These are phyloP conservation scores for Arachis monticola DNA, from an alignment of 331 rosid genomes.

Conservation along the genomic window DNA sequence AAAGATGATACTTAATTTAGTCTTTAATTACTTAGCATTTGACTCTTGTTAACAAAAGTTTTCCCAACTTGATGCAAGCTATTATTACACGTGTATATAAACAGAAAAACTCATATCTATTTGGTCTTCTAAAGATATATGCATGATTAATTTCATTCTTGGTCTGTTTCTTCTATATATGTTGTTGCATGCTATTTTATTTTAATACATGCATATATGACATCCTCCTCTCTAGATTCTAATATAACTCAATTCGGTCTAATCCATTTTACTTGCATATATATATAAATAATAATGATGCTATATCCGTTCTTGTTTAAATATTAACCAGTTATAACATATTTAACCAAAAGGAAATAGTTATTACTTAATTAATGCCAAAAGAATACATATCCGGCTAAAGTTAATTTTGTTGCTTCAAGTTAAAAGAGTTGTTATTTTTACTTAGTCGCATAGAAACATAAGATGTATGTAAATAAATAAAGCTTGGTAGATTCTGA, in stretches of 20 bases:
- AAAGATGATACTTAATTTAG: no score
- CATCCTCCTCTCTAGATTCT: no score
- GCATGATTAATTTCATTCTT: background rate
- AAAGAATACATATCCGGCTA: background rate
- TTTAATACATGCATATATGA: no score
- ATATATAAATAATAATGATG: background rate
- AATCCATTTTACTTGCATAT: background rate
- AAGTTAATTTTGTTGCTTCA: conserved; percentile 11
- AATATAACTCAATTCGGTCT: no score
- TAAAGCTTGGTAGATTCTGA: conserved; percentile 32
- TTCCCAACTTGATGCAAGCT: background rate
- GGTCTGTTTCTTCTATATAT: no score
- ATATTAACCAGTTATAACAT: conserved; percentile 16
- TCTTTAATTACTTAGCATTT: no score
- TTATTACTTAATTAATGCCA: background rate
- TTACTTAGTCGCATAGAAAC: background rate
- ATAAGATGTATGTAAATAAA: background rate
- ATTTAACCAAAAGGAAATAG: conserved; percentile 20
- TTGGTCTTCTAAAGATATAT: background rate
- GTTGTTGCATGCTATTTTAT: no score
- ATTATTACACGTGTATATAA: background rate
- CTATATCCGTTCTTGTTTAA: background rate
- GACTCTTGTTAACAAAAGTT: no score
- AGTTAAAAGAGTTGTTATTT: conserved; percentile 25
- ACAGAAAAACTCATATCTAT: background rate